These are phyloP conservation scores for Saccharum officinarum DNA, from an alignment of 176 grass and related monocot species.

Conservation along the genomic window DNA sequence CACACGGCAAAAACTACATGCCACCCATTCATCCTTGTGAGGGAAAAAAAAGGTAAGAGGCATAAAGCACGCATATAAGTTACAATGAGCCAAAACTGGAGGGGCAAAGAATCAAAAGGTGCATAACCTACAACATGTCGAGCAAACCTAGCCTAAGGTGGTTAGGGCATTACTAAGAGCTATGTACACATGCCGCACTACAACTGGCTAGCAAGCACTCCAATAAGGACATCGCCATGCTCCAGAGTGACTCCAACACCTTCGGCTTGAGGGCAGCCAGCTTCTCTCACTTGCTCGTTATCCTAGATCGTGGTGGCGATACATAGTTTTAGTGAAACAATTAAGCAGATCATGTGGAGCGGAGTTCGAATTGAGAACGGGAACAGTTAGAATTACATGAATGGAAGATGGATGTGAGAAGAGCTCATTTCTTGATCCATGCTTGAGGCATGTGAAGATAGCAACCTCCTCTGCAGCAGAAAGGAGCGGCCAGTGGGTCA, in stretches of 20 bases:
- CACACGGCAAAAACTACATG: neutral
- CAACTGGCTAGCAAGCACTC: neutral
- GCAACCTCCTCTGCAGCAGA: slow-evolving; percentile 55
- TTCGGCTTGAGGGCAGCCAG: neutral
- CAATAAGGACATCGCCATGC: neutral
- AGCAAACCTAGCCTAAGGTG: slow-evolving; percentile 34
- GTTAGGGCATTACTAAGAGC: slow-evolving; percentile 23
- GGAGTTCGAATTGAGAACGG: neutral
- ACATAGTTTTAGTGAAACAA: neutral
- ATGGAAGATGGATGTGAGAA: slow-evolving; percentile 25
- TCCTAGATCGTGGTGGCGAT: neutral
- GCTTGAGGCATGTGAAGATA: slow-evolving; percentile 36
- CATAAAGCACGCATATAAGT: neutral
- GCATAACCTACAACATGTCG: slow-evolving; percentile 32
- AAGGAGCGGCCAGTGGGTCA: slow-evolving; percentile 1
- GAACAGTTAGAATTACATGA: slow-evolving; percentile 43
- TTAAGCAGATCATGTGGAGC: neutral
- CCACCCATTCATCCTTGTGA: neutral
- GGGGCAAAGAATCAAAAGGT: neutral
- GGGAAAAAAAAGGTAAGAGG: neutral
- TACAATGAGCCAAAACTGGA: neutral
- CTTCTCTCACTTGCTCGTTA: slow-evolving; percentile 41
- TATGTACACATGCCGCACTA: slow-evolving; percentile 29
- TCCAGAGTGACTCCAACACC: neutral
- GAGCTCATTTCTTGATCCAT: slow-evolving; percentile 31